Evolutionary conservation across 2,329 filamentous ascomycete genomes (phyloP).

Genomic region (Chaetomiaceae sp.): DNA sequence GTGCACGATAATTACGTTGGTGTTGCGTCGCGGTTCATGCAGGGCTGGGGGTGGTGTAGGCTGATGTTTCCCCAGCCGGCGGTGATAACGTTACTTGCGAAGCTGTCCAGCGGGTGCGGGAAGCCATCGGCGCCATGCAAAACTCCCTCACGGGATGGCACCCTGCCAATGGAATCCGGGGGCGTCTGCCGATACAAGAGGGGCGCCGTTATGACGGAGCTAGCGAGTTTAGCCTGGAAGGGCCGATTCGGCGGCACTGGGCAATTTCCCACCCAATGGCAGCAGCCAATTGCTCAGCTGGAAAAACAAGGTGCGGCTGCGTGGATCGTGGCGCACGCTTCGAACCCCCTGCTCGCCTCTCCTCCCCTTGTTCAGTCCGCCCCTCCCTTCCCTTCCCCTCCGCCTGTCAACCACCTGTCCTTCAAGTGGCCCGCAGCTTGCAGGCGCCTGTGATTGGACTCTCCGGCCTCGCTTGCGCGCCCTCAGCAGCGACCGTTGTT

Average conservation of each 20-base stretch:
- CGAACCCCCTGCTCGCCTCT: background rate
- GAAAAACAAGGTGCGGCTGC: conserved; percentile 33
- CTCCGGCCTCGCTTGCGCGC: conserved; percentile 7
- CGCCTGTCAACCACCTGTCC: conserved; percentile 6
- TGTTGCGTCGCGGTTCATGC: too few species aligned
- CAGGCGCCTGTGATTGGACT: conserved; percentile 6
- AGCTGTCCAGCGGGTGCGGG: conserved; percentile 17
- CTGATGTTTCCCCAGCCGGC: background rate
- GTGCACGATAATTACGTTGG: too few species aligned
- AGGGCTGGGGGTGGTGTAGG: conserved; percentile 6
- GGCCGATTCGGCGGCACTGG: conserved; percentile 33
- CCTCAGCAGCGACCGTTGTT: conserved; percentile 3
- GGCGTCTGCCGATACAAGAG: conserved; percentile 25
- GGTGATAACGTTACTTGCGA: conserved; percentile 15
- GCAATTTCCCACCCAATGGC: conserved; percentile 36
- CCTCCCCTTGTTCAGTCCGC: background rate
- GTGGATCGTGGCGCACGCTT: conserved; percentile 25
- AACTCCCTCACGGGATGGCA: conserved; percentile 27
- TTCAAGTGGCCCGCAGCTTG: background rate
- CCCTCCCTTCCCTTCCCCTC: conserved; percentile 1
- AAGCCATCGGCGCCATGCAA: conserved; percentile 24
- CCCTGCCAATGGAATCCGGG: conserved; percentile 28
- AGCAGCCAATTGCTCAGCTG: conserved; percentile 25
- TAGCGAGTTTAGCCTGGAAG: conserved; percentile 40
- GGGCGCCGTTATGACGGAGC: conserved; percentile 25